Percentiles rank a stretch among this genome's conserved stretches.
These are phyloP conservation scores for Corylus heterophylla DNA, from an alignment of 306 rosid genomes.

Conservation along the genomic window DNA sequence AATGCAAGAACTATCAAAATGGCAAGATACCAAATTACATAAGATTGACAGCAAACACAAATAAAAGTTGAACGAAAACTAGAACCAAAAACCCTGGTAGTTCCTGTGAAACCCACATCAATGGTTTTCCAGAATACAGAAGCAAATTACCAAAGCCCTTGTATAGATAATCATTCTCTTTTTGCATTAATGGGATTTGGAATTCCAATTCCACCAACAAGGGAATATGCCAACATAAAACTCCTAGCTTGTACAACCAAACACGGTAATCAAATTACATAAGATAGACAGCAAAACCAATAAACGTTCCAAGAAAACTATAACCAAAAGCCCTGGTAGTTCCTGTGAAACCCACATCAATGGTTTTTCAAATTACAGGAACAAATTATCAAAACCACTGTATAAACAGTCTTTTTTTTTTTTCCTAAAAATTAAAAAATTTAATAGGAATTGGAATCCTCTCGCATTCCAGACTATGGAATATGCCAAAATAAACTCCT, in stretches of 20 bases:
- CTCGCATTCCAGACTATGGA: too few relatives aligned
- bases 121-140: background rate
- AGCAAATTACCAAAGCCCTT: background rate
- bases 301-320: background rate
- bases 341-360: background rate
- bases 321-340: background rate
- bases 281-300: background rate
- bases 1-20: slow-evolving; percentile 4
- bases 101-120: background rate
- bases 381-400: background rate
- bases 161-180: too few relatives aligned
- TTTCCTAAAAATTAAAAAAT: too few relatives aligned
- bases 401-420: too few relatives aligned
- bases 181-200: background rate
- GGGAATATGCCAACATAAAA: background rate
- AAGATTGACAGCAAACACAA: background rate
- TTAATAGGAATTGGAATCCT: background rate
- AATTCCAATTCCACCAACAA: background rate
- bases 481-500: background rate
- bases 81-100: background rate
- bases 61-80: background rate
- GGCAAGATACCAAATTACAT: slow-evolving; percentile 1
- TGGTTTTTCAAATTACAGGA: background rate
- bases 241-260: background rate
- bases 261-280: background rate